Conservation (phyloP, 257 asterid species). For the Solanum clarkiae region DNA sequence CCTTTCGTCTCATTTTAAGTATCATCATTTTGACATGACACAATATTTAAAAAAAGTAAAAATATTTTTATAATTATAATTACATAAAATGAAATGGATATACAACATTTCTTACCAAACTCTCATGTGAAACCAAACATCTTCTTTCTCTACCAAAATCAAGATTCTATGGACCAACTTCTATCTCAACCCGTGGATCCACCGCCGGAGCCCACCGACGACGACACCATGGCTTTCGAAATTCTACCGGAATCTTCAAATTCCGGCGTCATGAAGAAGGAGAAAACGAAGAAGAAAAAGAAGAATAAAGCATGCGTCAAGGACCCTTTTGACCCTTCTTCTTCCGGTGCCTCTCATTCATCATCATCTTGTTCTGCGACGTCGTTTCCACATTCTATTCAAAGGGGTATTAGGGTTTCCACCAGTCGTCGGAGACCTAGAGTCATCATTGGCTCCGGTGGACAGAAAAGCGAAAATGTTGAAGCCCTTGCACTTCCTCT, state of each 20-base stretch:
- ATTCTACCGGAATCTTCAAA: constrained; percentile 13
- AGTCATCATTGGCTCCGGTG: constrained; percentile 28
- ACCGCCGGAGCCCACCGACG: neutral
- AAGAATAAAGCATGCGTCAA: constrained; percentile 19
- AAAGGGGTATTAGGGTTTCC: constrained; percentile 43
- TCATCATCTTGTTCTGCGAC: constrained; percentile 26
- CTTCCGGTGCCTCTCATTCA: constrained; percentile 22
- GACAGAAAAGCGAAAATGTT: constrained; percentile 16
- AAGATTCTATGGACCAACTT: neutral
- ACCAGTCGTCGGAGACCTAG: constrained; percentile 28
- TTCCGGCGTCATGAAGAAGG: neutral
- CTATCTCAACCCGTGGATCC: constrained; percentile 10
- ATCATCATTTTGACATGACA: too few relatives aligned
- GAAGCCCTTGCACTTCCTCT: constrained; percentile 78
- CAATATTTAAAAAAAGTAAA: too few relatives aligned
- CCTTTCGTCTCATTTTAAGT: too few relatives aligned
- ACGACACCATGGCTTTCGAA: constrained; percentile 8
- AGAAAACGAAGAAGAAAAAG: constrained; percentile 7
- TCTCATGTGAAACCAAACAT: neutral
- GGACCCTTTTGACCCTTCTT: constrained; percentile 9
- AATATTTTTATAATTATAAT: too few relatives aligned
- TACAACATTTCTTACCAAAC: neutral
- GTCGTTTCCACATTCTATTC: constrained; percentile 7
- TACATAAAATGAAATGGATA: too few relatives aligned
- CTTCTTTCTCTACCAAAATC: neutral